These are phyloP conservation scores for Zygotorulaspora florentina DNA, from an alignment of 805 yeast genomes.

Conservation along the genomic window DNA sequence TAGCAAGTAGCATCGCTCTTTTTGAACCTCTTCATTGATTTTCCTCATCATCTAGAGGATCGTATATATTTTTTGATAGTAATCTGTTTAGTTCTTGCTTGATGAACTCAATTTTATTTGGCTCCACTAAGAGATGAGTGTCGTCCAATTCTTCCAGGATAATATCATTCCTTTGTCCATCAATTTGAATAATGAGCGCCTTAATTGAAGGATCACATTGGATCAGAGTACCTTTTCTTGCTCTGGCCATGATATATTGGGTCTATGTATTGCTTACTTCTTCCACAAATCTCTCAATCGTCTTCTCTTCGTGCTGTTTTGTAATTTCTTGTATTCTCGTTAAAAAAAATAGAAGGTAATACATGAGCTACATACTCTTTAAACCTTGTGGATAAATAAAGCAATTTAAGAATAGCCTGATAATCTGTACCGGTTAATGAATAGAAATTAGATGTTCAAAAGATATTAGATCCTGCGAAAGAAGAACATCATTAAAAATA, in stretches of 20 bases:
- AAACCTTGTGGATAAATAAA: neutral
- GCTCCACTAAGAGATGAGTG: conserved; percentile 79
- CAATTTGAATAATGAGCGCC: conserved; percentile 81
- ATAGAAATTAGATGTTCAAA: neutral
- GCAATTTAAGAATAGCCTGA: neutral
- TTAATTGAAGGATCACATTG: conserved; percentile 88
- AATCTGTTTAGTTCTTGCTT: conserved; percentile 72
- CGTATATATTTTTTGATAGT: conserved; percentile 77
- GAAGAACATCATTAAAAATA: neutral
- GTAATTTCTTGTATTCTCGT: neutral
- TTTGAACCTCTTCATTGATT: conserved; percentile 15
- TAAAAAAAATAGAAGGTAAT: neutral
- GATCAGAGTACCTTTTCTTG: conserved; percentile 50
- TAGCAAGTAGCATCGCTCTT: neutral
- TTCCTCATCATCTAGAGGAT: conserved; percentile 74
- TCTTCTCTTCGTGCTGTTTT: neutral
- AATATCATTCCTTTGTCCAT: conserved; percentile 69
- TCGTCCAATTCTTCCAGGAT: conserved; percentile 81
- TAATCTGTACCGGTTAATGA: neutral
- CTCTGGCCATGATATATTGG: conserved; percentile 42
- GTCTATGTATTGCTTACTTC: neutral
- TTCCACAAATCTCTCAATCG: neutral
- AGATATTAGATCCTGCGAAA: neutral
- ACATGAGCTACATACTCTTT: neutral
- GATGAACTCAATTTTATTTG: conserved; percentile 67